Evolutionary conservation across 2,329 filamentous ascomycete species (phyloP).

Genomic region (Dactylella cylindrospora): DNA sequence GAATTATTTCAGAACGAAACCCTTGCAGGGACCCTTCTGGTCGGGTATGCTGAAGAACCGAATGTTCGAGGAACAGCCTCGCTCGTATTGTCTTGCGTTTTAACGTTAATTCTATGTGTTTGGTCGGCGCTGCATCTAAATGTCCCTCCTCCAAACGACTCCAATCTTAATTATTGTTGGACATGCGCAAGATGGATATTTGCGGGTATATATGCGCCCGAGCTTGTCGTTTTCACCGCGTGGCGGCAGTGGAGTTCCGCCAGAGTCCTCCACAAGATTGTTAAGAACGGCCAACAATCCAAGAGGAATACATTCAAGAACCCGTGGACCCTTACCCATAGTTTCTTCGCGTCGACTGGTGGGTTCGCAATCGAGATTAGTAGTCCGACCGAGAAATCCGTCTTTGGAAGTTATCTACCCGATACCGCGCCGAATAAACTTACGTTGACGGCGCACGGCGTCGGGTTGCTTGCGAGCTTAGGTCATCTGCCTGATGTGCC

Average conservation of each 20-base stretch:
- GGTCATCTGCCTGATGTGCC: conserved; percentile 18
- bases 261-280: conserved; percentile 4
- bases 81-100: conserved; percentile 15
- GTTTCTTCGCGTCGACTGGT: conserved; percentile 46
- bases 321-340: conserved; percentile 44
- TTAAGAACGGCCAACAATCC: background rate
- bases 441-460: conserved; percentile 8
- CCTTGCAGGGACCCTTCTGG: conserved; percentile 6
- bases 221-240: conserved; percentile 42
- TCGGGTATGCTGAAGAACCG: conserved; percentile 11
- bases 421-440: conserved; percentile 8
- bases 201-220: conserved; percentile 36
- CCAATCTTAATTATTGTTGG: conserved; percentile 1
- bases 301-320: conserved; percentile 3
- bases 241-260: conserved; percentile 40
- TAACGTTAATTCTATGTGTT: conserved; percentile 18
- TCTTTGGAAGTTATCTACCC: too few species aligned
- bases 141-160: conserved; percentile 18
- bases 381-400: conserved; percentile 6
- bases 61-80: conserved; percentile 17
- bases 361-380: conserved; percentile 34
- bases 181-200: conserved; percentile 21
- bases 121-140: conserved; percentile 22
- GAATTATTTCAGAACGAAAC: too few species aligned
- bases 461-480: conserved; percentile 4